Percentiles rank a stretch among this genome's conserved stretches.
Conservation (phyloP, 2,329 filamentous ascomycete species). For the Scopulariopsis brevicaulis region DNA sequence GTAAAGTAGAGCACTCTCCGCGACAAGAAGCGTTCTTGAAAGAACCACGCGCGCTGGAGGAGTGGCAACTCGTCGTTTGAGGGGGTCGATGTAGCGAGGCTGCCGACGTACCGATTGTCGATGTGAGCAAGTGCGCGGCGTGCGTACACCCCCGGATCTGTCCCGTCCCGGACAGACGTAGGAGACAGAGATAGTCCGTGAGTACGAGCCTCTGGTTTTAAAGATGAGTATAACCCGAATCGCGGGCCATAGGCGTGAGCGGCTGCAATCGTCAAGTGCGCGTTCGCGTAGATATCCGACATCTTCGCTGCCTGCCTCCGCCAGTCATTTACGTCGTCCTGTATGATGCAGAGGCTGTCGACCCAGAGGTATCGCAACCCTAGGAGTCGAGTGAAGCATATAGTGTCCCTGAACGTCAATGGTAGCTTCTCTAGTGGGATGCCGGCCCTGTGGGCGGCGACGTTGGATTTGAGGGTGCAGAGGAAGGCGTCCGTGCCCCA, state of each 20-base stretch:
- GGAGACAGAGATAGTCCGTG: background rate
- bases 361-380: constrained; percentile 11
- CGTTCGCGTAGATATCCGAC: background rate
- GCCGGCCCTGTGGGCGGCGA: background rate
- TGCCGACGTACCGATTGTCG: background rate
- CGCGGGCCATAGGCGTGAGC: background rate
- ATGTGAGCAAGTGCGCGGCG: background rate
- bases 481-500: background rate
- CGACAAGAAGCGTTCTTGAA: background rate
- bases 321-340: constrained; percentile 6
- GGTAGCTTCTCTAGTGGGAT: background rate
- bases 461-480: background rate
- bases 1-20: background rate
- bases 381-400: background rate
- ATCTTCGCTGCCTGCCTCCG: background rate
- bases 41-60: background rate
- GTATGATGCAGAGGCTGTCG: constrained; percentile 15
- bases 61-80: background rate
- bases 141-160: background rate
- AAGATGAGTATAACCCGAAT: background rate
- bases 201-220: background rate
- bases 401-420: background rate
- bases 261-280: background rate
- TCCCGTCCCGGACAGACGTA: too few species aligned
- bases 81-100: background rate